Conservation (phyloP, 108 stramenopile genomes). For the Nannochloropsis salina region DNA sequence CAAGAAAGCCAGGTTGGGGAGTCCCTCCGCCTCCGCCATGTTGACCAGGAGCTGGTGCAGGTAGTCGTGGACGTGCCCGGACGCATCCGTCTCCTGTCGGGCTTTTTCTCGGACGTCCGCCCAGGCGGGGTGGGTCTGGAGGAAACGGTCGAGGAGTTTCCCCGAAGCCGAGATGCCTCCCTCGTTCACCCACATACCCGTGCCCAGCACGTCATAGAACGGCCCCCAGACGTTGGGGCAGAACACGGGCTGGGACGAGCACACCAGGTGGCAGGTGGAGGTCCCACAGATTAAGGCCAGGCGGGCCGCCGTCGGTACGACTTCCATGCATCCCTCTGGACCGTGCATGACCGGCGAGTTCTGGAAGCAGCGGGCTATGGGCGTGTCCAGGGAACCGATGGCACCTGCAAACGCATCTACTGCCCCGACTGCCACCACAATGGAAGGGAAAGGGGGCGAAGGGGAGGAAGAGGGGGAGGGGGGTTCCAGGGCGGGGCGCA, state of each 20-base stretch:
- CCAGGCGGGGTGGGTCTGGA: constrained; percentile 26
- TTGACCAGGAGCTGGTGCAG: not conserved
- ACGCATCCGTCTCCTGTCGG: not conserved
- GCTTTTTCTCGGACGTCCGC: not conserved
- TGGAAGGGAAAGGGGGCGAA: not conserved
- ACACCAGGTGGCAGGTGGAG: constrained; percentile 24
- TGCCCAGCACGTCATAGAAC: not conserved
- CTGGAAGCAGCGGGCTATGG: too few species aligned
- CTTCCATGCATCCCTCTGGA: not conserved
- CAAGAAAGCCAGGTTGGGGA: not conserved
- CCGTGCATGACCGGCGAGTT: too few species aligned
- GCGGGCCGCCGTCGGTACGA: not conserved
- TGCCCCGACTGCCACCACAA: not conserved
- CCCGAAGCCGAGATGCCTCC: constrained; percentile 31
- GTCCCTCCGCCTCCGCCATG: not conserved
- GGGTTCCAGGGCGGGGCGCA: not conserved
- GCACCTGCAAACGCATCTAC: constrained; percentile 39
- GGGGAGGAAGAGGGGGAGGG: not conserved
- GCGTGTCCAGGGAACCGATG: constrained; percentile 9
- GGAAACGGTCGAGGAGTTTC: not conserved
- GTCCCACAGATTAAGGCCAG: constrained; percentile 33
- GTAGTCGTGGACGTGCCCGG: not conserved
- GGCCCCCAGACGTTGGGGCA: constrained; percentile 23
- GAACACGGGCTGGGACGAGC: not conserved
- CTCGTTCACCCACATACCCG: constrained; percentile 20